Conservation (phyloP, 345 rosid genomes). For the Salix caprea region DNA sequence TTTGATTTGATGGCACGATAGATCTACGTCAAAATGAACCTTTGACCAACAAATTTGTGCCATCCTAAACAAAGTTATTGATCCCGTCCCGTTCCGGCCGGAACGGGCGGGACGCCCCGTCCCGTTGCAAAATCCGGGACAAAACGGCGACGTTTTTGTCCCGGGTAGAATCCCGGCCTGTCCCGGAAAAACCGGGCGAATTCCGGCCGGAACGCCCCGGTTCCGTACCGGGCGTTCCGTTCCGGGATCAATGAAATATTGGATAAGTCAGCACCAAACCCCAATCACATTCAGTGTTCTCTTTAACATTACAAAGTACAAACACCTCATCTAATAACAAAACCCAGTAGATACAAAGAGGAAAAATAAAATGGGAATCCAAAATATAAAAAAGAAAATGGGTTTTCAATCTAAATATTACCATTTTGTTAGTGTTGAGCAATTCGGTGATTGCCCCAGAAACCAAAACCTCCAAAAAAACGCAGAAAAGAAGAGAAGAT, state of each 20-base stretch:
- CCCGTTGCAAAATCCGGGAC: too few relatives aligned
- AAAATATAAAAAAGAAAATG: not conserved
- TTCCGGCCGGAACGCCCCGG: too few relatives aligned
- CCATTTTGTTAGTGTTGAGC: not conserved
- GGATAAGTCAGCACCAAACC: not conserved
- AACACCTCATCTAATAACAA: not conserved
- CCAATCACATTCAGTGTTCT: not conserved
- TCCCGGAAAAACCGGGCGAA: too few relatives aligned
- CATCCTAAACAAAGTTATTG: too few relatives aligned
- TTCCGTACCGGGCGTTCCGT: too few relatives aligned
- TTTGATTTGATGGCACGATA: too few relatives aligned
- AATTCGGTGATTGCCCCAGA: not conserved
- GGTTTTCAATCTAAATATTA: not conserved
- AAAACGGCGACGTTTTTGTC: too few relatives aligned
- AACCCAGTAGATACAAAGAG: not conserved
- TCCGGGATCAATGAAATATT: too few relatives aligned
- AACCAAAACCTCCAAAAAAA: not conserved
- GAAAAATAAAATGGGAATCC: not conserved
- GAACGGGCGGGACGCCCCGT: too few relatives aligned
- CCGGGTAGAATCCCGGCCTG: accelerated
- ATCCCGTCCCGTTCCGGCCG: too few relatives aligned
- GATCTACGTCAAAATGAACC: too few relatives aligned
- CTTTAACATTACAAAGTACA: not conserved
- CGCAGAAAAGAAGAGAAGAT: not conserved
- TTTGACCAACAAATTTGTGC: too few relatives aligned